Evolutionary conservation across 805 yeast species (phyloP).

Genomic region (Dipodascus albidus): DNA sequence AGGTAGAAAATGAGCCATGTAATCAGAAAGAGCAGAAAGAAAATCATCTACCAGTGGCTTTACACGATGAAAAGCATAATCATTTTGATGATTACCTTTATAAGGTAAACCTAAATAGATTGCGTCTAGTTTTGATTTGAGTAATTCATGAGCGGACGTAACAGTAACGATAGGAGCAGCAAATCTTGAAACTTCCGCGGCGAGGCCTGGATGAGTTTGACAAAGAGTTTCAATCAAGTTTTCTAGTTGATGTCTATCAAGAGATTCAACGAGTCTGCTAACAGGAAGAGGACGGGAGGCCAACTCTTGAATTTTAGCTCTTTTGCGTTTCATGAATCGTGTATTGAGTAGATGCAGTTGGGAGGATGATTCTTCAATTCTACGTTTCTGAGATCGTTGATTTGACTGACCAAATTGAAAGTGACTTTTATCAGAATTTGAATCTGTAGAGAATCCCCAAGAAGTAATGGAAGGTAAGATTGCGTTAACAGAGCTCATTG

Average conservation of each 20-base stretch:
- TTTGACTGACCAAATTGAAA: not conserved
- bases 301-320: not conserved
- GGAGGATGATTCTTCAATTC: conserved; percentile 7
- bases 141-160: conserved; percentile 37
- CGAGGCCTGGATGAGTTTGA: conserved; percentile 49
- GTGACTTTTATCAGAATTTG: not conserved
- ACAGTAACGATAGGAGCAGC: conserved; percentile 49
- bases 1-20: conserved; percentile 59
- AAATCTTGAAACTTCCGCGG: conserved; percentile 31
- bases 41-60: conserved; percentile 59
- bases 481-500: conserved; percentile 10
- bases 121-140: conserved; percentile 33
- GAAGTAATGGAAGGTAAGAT: conserved; percentile 18
- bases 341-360: conserved; percentile 21
- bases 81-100: conserved; percentile 59
- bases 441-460: conserved; percentile 15
- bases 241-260: conserved; percentile 47
- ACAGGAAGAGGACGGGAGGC: conserved; percentile 30
- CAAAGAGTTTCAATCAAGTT: conserved; percentile 41
- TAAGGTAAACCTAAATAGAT: conserved; percentile 53
- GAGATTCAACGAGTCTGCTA: conserved; percentile 52
- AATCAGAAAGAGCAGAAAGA: conserved; percentile 60
- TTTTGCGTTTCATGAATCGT: conserved; percentile 10
- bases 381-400: not conserved
- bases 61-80: conserved; percentile 67